Base-by-base conservation (phyloP, 2,329 filamentous ascomycete species). In the Pseudopyricularia javanii region DNA sequence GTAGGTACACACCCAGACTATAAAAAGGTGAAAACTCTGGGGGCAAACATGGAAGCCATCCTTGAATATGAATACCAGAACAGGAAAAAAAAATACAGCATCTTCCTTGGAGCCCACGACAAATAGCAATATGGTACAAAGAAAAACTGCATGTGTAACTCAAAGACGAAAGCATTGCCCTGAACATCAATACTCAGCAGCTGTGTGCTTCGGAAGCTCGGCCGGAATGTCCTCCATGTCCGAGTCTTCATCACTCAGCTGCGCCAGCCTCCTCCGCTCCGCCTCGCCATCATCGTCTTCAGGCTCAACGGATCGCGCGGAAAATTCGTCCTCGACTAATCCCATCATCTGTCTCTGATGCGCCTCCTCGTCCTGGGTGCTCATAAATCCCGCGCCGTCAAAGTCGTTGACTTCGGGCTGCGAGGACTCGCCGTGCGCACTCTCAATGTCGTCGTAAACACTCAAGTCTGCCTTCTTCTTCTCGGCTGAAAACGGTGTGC, bases 201-300 rank as follows among this genome's bases (percentile, higher is more conserved):
- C 17, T 20, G 24, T 24, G 22, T 11, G 17, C 17, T 11, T 45
- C 17, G 49, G 49, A n/a, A 50, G 33, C 49, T 24, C 26, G 20
- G 53, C 53, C 3, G 49, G 53, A 12, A 54, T 51, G n/a, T 54
- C 53, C 32, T 52, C 53, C 53, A 54, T 54, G 14, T 62, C 62
- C 35, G 66, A 68, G 22, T 66, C 64, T 4, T 62, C 65, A 14
- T 58, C 60, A 12, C 61, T 57, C 22, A 54, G 54, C n/a, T 56
- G 54, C 12, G 51, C 49, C 37, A 52, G 28, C 12, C 53, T 53
- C 4, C 54, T 52, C 32, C 56, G 55, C 17, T 54, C 58, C 48
- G 59, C 54, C 56, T 61, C 17, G 64, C 61, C 28, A 59, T 64
- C 58, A 47, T 53, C 47, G 59, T 63, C 53, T 56, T 60, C 56